Base-by-base conservation (phyloP, 2,329 filamentous ascomycete genomes). In the Penicillium sp. region DNA sequence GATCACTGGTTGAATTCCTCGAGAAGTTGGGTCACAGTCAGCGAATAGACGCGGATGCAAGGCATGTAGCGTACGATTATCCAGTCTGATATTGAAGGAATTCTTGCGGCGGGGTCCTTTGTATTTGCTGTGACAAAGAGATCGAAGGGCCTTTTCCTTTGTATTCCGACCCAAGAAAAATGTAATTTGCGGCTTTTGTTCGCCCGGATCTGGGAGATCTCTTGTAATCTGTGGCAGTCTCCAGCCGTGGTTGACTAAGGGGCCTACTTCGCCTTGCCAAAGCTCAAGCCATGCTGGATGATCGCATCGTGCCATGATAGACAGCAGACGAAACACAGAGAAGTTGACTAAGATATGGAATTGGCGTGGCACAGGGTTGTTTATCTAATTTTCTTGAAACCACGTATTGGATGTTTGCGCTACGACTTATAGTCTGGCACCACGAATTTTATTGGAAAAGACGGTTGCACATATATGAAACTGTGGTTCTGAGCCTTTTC, bases 111-210 rank as follows among this genome's bases (percentile, higher is more conserved):
- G 10, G 18, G 50, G 44, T 6, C 47, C 44, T 40, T 43, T 38
- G 32, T 54, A 57, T n/a, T 57, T 57, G 42, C 40, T 52, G 10
- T 48, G 1, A 43, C 40, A 57, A 21, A 57, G 31, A 13, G 54
- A 29, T 10, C 44, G 29, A 22, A 57, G 24, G 27, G 44, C 43
- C 31, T 52, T 42, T 14, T 57, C 46, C 43, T 57, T 57, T 7
- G 43, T 31, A 5, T 45, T n/a, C 7, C 27, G 31, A 21, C 49
- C 54, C 24, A 49, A 45, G 18, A 48, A 51, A 27, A 54, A 48
- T 16, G 52, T 43, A 5, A 59, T 40, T 39, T 59, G 44, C 11
- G 47, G 53, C 31, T 36, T 43, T 47, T 59, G 47, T 16, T 42
- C 44, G 7, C 43, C 42, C 1, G 47, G 44, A 9, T 54, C 27